Evolutionary conservation across 257 asterid genomes (phyloP).

Genomic region (Cruciata laevipes): DNA sequence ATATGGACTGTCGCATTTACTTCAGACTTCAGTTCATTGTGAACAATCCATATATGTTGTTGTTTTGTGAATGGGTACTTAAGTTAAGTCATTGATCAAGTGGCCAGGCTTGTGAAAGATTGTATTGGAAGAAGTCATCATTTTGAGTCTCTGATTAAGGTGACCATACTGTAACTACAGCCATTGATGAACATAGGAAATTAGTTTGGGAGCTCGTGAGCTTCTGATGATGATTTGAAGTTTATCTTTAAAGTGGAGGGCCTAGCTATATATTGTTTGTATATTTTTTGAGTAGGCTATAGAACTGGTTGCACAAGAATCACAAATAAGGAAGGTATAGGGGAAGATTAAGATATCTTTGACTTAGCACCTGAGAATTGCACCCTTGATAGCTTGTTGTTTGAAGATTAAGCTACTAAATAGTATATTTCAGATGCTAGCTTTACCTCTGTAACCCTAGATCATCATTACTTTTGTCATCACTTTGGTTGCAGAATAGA

Average conservation of each 20-base stretch:
- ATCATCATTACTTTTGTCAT: neutral
- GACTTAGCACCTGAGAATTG: neutral
- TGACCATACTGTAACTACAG: neutral
- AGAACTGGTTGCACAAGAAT: neutral
- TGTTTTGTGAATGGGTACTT: neutral
- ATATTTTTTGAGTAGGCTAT: neutral
- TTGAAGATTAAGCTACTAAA: neutral
- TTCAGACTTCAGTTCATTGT: neutral
- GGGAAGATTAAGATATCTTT: neutral
- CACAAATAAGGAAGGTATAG: neutral
- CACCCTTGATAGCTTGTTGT: neutral
- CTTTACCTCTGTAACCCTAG: neutral
- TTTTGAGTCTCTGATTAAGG: too few species aligned
- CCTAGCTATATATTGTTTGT: neutral
- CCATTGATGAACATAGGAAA: neutral
- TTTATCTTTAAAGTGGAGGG: neutral
- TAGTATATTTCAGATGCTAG: neutral
- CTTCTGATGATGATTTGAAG: neutral
- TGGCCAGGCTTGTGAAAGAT: neutral
- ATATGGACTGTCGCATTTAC: neutral
- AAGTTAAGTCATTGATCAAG: too few species aligned
- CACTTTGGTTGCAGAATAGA: neutral
- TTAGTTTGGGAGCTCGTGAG: neutral
- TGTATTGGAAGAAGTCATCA: neutral
- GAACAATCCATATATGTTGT: neutral